Base-by-base conservation (phyloP, 2,329 filamentous ascomycete genomes). In the Arthrobotrys sphaeroides region DNA sequence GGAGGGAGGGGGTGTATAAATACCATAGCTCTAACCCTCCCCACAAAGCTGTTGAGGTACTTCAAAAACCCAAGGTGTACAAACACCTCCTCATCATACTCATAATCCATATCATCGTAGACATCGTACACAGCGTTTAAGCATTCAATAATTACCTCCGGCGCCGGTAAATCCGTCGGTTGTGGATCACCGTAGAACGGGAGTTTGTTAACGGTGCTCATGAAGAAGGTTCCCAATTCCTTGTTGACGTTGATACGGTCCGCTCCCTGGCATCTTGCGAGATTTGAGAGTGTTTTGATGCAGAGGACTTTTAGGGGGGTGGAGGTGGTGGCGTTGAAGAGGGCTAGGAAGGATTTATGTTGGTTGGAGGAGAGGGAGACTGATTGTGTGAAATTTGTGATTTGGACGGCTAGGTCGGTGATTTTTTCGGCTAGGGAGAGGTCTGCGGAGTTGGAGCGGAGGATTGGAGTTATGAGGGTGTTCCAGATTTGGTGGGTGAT, bases 81-180 rank as follows among this genome's bases (percentile, higher is more conserved):
- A 81, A 90, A 91, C 1, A 91, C 88, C 24, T 86, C 84, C 69
- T 83, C 84, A 80, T 91, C 89, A 80, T 86, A 89, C 9, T 84
- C 83, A 64, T 83, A 84, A 10, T 84, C 84, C 80, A 89, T 88
- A 80, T 91, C 87, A 24, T 85, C 87, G 81, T 91, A 91, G 5
- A 91, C 85, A 78, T 91, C 89, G 78, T 90, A 90, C 16, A 91
- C 77, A 81, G 90, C 88, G 81, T 90, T 88, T 45, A 91, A 82
- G 13, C 88, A 87, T 82, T 91, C 89, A 31, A 91, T 85, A 3
- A 84, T 84, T 49, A 90, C 87, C 1, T 88, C 88, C 1, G 85
- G 82, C 1, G 87, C 84, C 0, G 86, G 86, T 47, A 85, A 26
- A 18, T 51, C 40, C n/a, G 40, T 57, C 6, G 22, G 36, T 9